A percentile compares a stretch with the other conserved stretches of the same genome.
Conservation (phyloP, 2,329 filamentous ascomycete genomes). For the Cladosporium colombiae region DNA sequence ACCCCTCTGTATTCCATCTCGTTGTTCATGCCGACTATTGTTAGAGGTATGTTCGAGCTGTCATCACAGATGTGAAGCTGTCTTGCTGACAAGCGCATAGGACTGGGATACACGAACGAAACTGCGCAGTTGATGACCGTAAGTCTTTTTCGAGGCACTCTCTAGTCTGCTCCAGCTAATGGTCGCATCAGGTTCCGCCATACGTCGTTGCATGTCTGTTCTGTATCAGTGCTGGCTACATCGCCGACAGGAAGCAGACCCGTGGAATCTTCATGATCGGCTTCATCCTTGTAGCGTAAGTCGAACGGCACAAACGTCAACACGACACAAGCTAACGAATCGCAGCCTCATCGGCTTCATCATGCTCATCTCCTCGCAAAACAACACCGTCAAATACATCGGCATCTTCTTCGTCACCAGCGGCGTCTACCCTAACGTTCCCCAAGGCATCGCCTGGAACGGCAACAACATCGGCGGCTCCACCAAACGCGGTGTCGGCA, state of each 20-base stretch:
- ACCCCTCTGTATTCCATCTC: constrained; percentile 26
- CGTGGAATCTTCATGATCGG: constrained; percentile 19
- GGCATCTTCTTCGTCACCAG: constrained; percentile 33
- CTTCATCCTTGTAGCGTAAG: constrained; percentile 27
- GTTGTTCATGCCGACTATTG: constrained; percentile 38
- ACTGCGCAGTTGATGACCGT: constrained; percentile 45
- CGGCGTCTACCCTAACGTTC: constrained; percentile 54
- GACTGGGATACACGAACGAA: constrained; percentile 44
- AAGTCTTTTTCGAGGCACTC: neutral
- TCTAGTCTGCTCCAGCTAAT: neutral
- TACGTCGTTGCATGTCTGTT: constrained; percentile 37
- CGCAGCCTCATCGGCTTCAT: constrained; percentile 64
- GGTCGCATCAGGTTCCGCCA: constrained; percentile 38
- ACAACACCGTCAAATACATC: constrained; percentile 45
- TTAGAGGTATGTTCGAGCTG: constrained; percentile 41
- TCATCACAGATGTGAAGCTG: neutral
- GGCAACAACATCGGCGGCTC: constrained; percentile 59
- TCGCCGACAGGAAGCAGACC: constrained; percentile 29
- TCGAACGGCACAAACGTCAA: neutral
- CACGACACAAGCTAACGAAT: neutral
- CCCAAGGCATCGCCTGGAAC: constrained; percentile 60
- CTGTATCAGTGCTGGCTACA: constrained; percentile 27
- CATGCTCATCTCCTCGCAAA: constrained; percentile 69
- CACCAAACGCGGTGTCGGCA: constrained; percentile 57
- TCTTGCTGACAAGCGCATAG: neutral